Evolutionary conservation across 306 rosid species (phyloP).

Genomic region (Cyamopsis tetragonoloba): DNA sequence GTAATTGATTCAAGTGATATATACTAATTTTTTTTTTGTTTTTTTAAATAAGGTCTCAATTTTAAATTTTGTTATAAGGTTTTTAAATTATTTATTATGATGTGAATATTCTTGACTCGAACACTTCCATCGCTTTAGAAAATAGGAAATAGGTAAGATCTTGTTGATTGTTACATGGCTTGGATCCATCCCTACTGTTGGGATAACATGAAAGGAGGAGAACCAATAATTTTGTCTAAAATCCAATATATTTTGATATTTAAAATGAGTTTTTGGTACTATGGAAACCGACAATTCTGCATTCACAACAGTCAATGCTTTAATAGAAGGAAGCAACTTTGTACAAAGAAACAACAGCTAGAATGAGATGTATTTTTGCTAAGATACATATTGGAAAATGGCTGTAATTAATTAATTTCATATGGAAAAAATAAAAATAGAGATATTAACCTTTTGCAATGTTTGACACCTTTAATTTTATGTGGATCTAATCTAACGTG

Average conservation of each 20-base stretch:
- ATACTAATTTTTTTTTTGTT: too few species aligned
- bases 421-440: constrained; percentile 14
- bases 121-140: too few species aligned
- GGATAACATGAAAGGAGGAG: background rate
- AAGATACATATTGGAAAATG: too few species aligned
- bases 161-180: background rate
- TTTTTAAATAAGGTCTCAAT: too few species aligned
- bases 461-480: constrained; percentile 15
- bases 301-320: background rate
- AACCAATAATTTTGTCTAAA: background rate
- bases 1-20: too few species aligned
- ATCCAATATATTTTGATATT: background rate
- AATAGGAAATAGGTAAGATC: too few species aligned
- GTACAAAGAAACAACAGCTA: constrained; percentile 25
- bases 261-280: background rate
- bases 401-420: too few species aligned
- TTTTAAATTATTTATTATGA: too few species aligned
- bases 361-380: constrained; percentile 35
- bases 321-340: constrained; percentile 14
- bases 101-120: too few species aligned
- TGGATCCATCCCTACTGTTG: background rate
- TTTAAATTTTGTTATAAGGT: too few species aligned
- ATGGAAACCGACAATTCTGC: constrained; percentile 8
- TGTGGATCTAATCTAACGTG: constrained; percentile 29
- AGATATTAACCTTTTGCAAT: constrained; percentile 13